Base-by-base conservation (phyloP, 352 stramenopile species). In the Plasmopara halstedii region DNA sequence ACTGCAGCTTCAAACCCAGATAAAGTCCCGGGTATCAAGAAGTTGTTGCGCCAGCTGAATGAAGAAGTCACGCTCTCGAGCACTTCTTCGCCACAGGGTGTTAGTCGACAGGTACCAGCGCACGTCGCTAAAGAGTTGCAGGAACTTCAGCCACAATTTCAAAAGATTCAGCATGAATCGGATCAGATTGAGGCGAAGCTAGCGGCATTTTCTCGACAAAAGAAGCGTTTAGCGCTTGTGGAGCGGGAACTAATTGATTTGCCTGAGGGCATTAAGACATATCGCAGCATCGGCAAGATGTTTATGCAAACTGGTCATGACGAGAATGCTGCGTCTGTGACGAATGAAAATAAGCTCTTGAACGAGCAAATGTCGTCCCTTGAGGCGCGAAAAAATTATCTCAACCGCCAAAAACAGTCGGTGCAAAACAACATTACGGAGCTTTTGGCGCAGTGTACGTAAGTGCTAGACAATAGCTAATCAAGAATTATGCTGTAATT, bases 381-480 rank as follows among this genome's bases (percentile, higher is more conserved):
- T 4, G 79, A 88, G 63, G 73, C 76, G 4, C 73, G 77, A 19
- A 91, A 91, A 65, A 77, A 85, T 56, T 91, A 91, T 56, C 45
- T 91, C 17, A 70, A 67, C 38, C 79, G 79, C 25, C 79, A 91
- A 59, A 88, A 88, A 63, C 64, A 67, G 36, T 85, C 70, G 36
- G 62, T 88, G 31, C 72, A 91, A 49, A 70, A 85, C 44, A 91
- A 87, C 65, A 87, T 91, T 45, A 87, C 79, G 39, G 79, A 91
- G 58, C 67, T 91, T 0, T 52, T 91, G 42, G 79, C 79, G 26
- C 79, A 88, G 47, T 79, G 60, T 56, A 87, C 70, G 20, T 64
- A 64, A 73, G 53, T 33, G 26, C 6, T 13, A 13, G 15, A 15
- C 17, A 48, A 29, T 39, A 15, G 15, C 5, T 29, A 35, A 15